Evolutionary conservation across 345 rosid species (phyloP), one percentile per base, ranked within the genome.

Genomic region (Trapa bicornis): DNA sequence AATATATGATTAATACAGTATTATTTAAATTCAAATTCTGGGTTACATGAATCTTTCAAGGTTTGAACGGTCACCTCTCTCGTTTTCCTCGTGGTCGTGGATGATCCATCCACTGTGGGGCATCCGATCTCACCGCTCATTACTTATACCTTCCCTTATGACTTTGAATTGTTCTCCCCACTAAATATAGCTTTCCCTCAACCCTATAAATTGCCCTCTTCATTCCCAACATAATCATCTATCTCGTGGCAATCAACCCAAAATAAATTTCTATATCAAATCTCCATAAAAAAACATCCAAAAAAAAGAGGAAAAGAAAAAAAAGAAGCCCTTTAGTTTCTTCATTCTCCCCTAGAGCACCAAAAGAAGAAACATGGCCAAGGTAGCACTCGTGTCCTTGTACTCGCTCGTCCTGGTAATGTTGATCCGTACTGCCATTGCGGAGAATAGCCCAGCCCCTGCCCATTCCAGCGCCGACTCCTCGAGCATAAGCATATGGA

Each of bases 381-480:
- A 38, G 70, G 45, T 67, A 2, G 63, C 48, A 2, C 32, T 54
- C 14, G 37, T 50, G 22, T 56, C 47, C 6, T 11, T 48, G n/a
- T 4, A 48, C 72, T 37, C 67, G 58, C 10, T 61, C 47, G 58
- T 69, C 37, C 37, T 54, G 36, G 65, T 62, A 15, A 16, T 47
- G 66, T 62, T 22, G 38, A 47, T 61, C 56, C 43, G 33, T 3
- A 45, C 65, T 0, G 58, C 7, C 45, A 65, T 47, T 15, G 6
- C 35, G 0, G 38, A 15, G 9, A 38, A 69, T 29, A 3, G n/a
- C 5, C 53, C 52, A 0, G 6, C 37, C 12, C 53, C 52, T 1
- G 33, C 67, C 3, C 8, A 47, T 7, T 10, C 56, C 16, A 38
- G 63, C 38, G 63, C 29, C 29, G 29, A 22, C 29, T 22, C 29